Percentiles rank a stretch among this genome's conserved stretches.
phyloP scores from a whole-genome alignment of 2,329 filamentous ascomycete species.

The Aspergillus costaricaensis region DNA sequence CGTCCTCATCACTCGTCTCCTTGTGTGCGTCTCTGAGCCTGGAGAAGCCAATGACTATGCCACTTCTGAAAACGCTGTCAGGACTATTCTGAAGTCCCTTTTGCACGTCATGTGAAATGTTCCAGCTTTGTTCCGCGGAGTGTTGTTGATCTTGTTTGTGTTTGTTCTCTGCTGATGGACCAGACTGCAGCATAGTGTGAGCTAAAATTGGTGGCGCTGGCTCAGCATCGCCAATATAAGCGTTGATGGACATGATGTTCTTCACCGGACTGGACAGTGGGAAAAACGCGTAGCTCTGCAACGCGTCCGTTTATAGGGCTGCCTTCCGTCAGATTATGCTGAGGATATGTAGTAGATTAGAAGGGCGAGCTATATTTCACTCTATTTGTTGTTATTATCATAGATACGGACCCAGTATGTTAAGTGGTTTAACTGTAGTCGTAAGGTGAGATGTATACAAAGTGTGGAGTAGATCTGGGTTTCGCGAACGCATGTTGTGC shows the following conservation, averaged over 20 bases:
- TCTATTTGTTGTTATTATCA: too few species aligned
- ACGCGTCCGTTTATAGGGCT: neutral
- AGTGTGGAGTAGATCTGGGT: neutral
- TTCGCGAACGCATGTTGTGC: neutral
- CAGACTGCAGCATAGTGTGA: conserved; percentile 28
- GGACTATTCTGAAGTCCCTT: conserved; percentile 20
- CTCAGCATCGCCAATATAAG: conserved; percentile 29
- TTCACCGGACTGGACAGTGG: neutral
- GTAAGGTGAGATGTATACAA: neutral
- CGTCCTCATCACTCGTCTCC: conserved; percentile 25
- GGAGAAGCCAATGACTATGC: conserved; percentile 38
- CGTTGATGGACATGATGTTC: conserved; percentile 18
- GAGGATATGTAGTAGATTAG: too few species aligned
- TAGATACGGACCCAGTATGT: neutral
- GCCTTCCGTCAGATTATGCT: neutral
- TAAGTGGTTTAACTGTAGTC: neutral
- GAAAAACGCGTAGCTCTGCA: neutral
- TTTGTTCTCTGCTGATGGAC: neutral
- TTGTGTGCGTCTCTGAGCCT: conserved; percentile 25
- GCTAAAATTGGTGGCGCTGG: conserved; percentile 37
- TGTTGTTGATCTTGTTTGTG: neutral
- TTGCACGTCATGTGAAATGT: conserved; percentile 27
- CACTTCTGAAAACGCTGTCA: conserved; percentile 28
- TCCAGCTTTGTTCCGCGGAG: conserved; percentile 24
- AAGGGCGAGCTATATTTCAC: too few species aligned